phyloP scores from a whole-genome alignment of 495 filamentous ascomycete genomes.

The Penicillium lagena region DNA sequence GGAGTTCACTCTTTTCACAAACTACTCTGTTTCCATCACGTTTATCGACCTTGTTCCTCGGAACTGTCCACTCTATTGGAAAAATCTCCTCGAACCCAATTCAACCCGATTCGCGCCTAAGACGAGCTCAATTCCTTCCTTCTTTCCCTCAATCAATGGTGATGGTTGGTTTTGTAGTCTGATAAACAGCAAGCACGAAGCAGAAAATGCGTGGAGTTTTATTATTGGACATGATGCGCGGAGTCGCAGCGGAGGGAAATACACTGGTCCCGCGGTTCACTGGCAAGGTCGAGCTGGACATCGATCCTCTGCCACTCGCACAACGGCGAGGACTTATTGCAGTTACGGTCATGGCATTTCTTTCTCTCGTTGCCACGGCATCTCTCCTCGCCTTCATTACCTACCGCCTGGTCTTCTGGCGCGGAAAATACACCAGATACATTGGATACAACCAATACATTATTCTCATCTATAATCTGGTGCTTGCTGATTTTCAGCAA shows the following conservation, averaged over 20 bases:
- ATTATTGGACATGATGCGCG: constrained; percentile 13
- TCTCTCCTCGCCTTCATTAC: constrained; percentile 49
- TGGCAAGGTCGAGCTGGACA: constrained; percentile 10
- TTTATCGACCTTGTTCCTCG: no score
- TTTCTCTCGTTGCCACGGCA: constrained; percentile 52
- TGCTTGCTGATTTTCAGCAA: constrained; percentile 70
- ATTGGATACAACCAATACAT: constrained; percentile 66
- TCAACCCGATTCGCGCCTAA: no score
- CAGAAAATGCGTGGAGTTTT: constrained; percentile 19
- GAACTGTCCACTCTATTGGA: no score
- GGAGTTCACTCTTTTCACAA: no score
- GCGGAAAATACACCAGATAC: constrained; percentile 35
- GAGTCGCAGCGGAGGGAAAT: constrained; percentile 5
- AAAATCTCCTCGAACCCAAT: no score
- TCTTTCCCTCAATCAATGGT: no score
- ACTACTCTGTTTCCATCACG: no score
- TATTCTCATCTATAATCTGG: constrained; percentile 65
- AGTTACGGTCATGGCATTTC: constrained; percentile 49
- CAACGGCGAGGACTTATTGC: constrained; percentile 48
- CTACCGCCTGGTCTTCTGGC: constrained; percentile 53
- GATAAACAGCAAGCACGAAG: background rate
- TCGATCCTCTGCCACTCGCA: constrained; percentile 41
- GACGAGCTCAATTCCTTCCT: background rate
- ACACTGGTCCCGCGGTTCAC: constrained; percentile 17
- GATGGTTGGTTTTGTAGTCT: no score